Base-by-base conservation (phyloP, 202 grass and related monocot species). In the Hordeum pubiflorum region DNA sequence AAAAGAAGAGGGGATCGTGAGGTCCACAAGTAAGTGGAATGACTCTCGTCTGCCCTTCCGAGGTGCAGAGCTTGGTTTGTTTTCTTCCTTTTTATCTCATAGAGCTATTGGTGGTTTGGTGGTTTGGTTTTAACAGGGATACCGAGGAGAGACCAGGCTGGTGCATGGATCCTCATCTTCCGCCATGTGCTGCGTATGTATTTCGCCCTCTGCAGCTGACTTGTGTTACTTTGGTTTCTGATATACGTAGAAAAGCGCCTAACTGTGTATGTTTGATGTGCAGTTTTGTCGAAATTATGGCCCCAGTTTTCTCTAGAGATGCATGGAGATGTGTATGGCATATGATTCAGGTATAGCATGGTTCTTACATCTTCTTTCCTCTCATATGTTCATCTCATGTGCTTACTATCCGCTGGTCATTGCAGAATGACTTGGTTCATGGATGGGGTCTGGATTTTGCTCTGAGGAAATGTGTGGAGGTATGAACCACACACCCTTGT, bases 271-370 rank as follows among this genome's bases (percentile, higher is more conserved):
- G 33, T 57, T 83, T 70, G 33, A 15, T 75, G 15, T 75, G 63
- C 79, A 98, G 95, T 41, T 98, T 98, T 86, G 89, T 99, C 34
- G 96, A 99, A 90, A 99, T 99, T 81, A 93, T 95, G 96, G 96
- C 96, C 39, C 80, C 96, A 22, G 96, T 99, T 43, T 99, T 99
- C 52, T 99, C 96, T 4, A 91, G 82, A 87, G 85, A 91, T 81
- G 90, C 96, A 65, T 99, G 96, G 96, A 89, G 96, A 79, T 99
- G 96, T 72, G 86, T 88, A 37, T 99, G 96, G 92, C 92, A 99
- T 87, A 90, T 95, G 89, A 99, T 99, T 95, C 96, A 99, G 90
- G 96, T 89, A 63, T 21, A 17, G 13, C 50, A 60, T 68, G 22
- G 13, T 75, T 72, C 71, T 24, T 12, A n/a, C 41, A 12, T 9